Evolutionary conservation across 2,329 filamentous ascomycete genomes (phyloP).

Genomic region (Colletotrichum aenigma): DNA sequence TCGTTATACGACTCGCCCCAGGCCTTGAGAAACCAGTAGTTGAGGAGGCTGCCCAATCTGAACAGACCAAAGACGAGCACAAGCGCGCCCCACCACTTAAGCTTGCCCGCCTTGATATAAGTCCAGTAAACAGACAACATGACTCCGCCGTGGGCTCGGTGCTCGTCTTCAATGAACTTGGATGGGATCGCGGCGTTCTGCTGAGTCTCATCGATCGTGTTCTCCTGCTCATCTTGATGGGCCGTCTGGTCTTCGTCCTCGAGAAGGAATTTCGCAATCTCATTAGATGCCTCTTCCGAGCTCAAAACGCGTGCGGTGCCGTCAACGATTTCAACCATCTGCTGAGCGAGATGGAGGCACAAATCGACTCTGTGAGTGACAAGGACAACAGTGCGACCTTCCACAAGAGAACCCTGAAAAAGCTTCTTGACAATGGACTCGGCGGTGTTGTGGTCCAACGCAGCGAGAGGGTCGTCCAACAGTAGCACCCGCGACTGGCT

Average conservation of each 20-base stretch:
- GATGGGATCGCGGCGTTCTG: constrained; percentile 62
- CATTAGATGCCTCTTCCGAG: constrained; percentile 42
- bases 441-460: constrained; percentile 66
- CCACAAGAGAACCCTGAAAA: constrained; percentile 63
- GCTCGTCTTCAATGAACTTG: constrained; percentile 82
- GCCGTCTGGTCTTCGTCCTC: constrained; percentile 25
- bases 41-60: constrained; percentile 66
- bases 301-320: constrained; percentile 59
- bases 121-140: constrained; percentile 79
- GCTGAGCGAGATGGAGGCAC: constrained; percentile 73
- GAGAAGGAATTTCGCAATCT: constrained; percentile 29
- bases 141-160: constrained; percentile 76
- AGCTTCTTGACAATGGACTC: constrained; percentile 65
- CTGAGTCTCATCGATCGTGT: constrained; percentile 37
- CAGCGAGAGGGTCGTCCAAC: constrained; percentile 67
- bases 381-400: constrained; percentile 73
- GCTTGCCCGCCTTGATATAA: constrained; percentile 81
- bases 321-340: constrained; percentile 72
- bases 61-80: constrained; percentile 67
- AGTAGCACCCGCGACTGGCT: constrained; percentile 61
- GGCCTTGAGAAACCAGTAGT: constrained; percentile 83
- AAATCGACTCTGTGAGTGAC: constrained; percentile 83
- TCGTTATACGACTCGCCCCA: constrained; percentile 78
- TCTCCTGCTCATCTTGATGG: constrained; percentile 35
- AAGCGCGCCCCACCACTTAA: constrained; percentile 74